Base-by-base conservation (phyloP, 2,329 filamentous ascomycete genomes). In the Neopestalotiopsis sp. region DNA sequence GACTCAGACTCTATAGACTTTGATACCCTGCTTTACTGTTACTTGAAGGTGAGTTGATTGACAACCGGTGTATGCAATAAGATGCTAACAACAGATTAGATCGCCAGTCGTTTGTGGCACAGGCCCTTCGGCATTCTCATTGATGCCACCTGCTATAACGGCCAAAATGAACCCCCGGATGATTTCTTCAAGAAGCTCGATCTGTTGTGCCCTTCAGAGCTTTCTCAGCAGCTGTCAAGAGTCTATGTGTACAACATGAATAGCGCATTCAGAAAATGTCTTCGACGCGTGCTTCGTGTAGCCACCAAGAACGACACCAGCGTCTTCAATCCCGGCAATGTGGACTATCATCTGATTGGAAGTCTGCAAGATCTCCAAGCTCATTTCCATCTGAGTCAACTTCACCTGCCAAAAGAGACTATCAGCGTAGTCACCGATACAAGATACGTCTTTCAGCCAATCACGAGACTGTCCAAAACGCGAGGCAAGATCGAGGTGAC, bases 181-280 rank as follows among this genome's bases (percentile, higher is more conserved):
- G 88, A 90, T 20, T 79, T 92, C 1, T 90, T 92, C 74, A 87
- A 87, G 66, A 90, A 87, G 73, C 80, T 91, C 9, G 89, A 92
- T 74, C 79, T 87, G 12, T 83, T 92, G 3, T 89, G 88, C 3
- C 90, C 90, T 0, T 83, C 84, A 0, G 90, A 92, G 73, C 77
- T 92, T 59, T 84, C 86, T 1, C 84, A 83, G 65, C 88, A 90
- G 69, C 80, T 92, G 4, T 83, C 86, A 1, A 84, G 89, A 49
- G 84, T 91, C 56, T 92, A 92, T 72, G 84, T 92, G 17, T 92
- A 92, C 79, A 92, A 92, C 75, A 92, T 92, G 90, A 92, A 92
- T 74, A 91, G 88, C 74, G 87, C 89, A 12, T 92, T 91, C 77
- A 86, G 86, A 71, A 90, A 91, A 83, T 92, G 89, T 73, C 89